These are phyloP conservation scores for Juglanconis sp. DNA, from an alignment of 2,329 filamentous ascomycete genomes.

Conservation along the genomic window DNA sequence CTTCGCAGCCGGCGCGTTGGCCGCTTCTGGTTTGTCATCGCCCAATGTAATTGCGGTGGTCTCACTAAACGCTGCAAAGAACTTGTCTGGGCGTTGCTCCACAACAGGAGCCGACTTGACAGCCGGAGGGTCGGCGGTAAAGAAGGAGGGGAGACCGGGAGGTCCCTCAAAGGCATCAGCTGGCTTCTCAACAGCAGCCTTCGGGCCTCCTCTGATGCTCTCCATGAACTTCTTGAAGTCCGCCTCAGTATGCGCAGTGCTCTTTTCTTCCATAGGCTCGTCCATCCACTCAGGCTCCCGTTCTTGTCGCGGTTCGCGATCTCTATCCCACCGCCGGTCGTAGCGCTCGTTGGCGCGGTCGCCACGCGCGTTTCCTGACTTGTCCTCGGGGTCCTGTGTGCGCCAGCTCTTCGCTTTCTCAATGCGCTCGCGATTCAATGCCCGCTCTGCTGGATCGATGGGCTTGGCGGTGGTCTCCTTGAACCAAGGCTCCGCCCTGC, in stretches of 20 bases:
- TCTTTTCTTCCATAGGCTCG: conserved; percentile 64
- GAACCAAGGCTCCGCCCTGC: conserved; percentile 73
- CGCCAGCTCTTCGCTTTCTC: conserved; percentile 61
- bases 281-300: conserved; percentile 92
- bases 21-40: conserved; percentile 39
- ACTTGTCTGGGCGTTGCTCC: conserved; percentile 71
- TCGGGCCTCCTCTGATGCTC: conserved; percentile 54
- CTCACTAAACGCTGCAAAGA: conserved; percentile 61
- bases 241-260: conserved; percentile 74
- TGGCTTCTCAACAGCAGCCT: conserved; percentile 32
- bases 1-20: conserved; percentile 60
- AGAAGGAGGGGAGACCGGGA: conserved; percentile 24
- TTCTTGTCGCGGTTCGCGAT: conserved; percentile 58
- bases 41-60: conserved; percentile 30
- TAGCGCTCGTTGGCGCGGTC: conserved; percentile 57
- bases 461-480: conserved; percentile 44
- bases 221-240: conserved; percentile 96
- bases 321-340: conserved; percentile 55
- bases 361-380: conserved; percentile 34
- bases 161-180: background rate
- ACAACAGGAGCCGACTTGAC: conserved; percentile 59
- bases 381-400: conserved; percentile 45
- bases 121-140: conserved; percentile 29
- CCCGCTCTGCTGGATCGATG: conserved; percentile 33
- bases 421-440: conserved; percentile 49